Conservation (phyloP, 148 eudicot species). For the Vaccinium darrowii region DNA sequence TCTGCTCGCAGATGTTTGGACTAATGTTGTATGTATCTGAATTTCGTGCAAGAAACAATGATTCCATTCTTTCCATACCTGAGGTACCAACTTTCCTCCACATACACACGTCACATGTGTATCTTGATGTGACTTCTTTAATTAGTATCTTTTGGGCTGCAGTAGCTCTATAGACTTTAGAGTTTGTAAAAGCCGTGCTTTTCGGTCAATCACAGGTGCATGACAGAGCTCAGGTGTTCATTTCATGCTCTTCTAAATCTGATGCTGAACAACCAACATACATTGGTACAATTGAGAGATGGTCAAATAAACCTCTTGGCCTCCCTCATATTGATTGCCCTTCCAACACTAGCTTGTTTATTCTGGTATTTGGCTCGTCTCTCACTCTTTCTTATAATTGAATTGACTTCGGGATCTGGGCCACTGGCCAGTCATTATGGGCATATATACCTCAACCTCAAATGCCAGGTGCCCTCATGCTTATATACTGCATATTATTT, state of each 20-base stretch:
- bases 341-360: slow-evolving; percentile 47
- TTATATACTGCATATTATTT: neutral
- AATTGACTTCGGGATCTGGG: slow-evolving; percentile 3
- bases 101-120: neutral
- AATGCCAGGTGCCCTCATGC: neutral
- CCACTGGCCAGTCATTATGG: neutral
- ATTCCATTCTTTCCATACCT: slow-evolving; percentile 58
- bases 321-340: slow-evolving; percentile 57
- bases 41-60: slow-evolving; percentile 41
- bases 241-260: slow-evolving; percentile 55
- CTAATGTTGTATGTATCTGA: slow-evolving; percentile 63
- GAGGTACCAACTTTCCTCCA: slow-evolving; percentile 44
- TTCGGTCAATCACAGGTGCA: slow-evolving; percentile 54
- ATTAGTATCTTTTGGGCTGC: neutral
- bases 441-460: neutral
- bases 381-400: neutral
- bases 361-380: slow-evolving; percentile 57
- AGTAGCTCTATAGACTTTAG: neutral
- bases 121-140: neutral
- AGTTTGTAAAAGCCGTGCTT: neutral
- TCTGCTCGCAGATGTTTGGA: slow-evolving; percentile 71
- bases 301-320: slow-evolving; percentile 68
- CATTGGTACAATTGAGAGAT: slow-evolving; percentile 64
- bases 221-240: slow-evolving; percentile 90
- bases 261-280: slow-evolving; percentile 50